Evolutionary conservation across 305 asterid genomes (phyloP).

Genomic region (Stenogyne calaminthoides): DNA sequence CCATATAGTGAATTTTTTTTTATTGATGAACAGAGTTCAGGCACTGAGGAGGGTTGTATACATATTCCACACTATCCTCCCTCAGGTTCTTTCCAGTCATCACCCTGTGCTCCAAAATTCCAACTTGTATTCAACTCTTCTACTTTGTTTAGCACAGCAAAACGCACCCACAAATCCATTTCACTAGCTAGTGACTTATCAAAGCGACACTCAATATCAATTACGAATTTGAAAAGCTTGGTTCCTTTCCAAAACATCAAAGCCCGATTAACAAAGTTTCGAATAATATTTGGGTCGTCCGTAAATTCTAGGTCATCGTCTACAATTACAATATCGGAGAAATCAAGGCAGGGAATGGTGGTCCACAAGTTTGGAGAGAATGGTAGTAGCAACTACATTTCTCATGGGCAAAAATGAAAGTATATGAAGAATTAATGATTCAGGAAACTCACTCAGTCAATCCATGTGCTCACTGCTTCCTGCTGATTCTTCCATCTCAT

Average conservation of each 20-base stretch:
- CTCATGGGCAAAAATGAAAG: not conserved
- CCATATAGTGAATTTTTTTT: not conserved
- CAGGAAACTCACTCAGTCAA: constrained; percentile 17
- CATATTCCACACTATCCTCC: not conserved
- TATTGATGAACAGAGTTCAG: not conserved
- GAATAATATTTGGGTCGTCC: not conserved
- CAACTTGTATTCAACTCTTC: not conserved
- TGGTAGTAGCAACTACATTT: not conserved
- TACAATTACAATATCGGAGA: no score
- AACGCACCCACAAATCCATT: not conserved
- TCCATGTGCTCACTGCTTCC: no score
- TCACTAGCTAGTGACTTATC: not conserved
- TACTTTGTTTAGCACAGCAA: not conserved
- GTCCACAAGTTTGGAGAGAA: constrained; percentile 18
- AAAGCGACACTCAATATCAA: not conserved
- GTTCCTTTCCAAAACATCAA: not conserved
- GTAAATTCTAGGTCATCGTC: no score
- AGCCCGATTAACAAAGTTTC: not conserved
- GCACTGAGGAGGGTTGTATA: not conserved
- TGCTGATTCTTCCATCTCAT: not conserved
- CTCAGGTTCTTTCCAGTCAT: not conserved
- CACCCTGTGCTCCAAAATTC: not conserved
- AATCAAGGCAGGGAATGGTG: constrained; percentile 7
- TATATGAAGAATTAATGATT: not conserved
- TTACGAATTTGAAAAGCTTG: not conserved